These are phyloP conservation scores for Blastobotrys buckinghamii DNA, from an alignment of 1,139 yeast genomes.

Conservation along the genomic window DNA sequence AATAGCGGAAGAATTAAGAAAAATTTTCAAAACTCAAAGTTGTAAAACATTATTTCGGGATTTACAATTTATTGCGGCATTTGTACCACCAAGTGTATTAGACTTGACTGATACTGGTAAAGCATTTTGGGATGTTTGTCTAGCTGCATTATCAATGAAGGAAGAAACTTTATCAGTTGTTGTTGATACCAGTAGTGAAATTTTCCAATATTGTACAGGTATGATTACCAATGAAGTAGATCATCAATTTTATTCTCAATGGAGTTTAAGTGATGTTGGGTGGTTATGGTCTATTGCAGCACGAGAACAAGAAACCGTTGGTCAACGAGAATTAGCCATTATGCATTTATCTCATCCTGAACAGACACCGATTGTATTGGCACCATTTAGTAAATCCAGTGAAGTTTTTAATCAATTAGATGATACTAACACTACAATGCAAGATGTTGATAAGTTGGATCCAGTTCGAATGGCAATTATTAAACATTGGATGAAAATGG, in stretches of 20 bases:
- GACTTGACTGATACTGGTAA: constrained; percentile 32
- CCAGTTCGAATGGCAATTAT: constrained; percentile 31
- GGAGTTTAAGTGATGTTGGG: constrained; percentile 28
- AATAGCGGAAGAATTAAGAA: constrained; percentile 31
- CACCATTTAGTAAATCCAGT: constrained; percentile 25
- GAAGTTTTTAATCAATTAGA: constrained; percentile 18
- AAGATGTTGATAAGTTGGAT: constrained; percentile 28
- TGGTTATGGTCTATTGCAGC: constrained; percentile 30
- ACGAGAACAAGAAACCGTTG: constrained; percentile 28
- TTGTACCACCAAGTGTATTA: constrained; percentile 31
- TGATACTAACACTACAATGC: constrained; percentile 13
- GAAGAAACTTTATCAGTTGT: constrained; percentile 30
- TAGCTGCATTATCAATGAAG: constrained; percentile 33
- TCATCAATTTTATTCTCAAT: constrained; percentile 20
- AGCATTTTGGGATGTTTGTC: constrained; percentile 36
- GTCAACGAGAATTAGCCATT: constrained; percentile 31
- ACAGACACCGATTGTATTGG: constrained; percentile 23
- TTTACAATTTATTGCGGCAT: constrained; percentile 34
- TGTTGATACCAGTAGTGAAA: constrained; percentile 31
- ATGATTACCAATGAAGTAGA: constrained; percentile 16
- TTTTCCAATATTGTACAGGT: constrained; percentile 31
- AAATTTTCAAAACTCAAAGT: constrained; percentile 23
- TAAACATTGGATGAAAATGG: constrained; percentile 31
- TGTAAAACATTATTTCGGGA: constrained; percentile 34
- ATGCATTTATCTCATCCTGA: constrained; percentile 32